Evolutionary conservation across 257 asterid genomes (phyloP), one percentile per base, ranked within the genome.

Genomic region (Gentiana macrophylla): DNA sequence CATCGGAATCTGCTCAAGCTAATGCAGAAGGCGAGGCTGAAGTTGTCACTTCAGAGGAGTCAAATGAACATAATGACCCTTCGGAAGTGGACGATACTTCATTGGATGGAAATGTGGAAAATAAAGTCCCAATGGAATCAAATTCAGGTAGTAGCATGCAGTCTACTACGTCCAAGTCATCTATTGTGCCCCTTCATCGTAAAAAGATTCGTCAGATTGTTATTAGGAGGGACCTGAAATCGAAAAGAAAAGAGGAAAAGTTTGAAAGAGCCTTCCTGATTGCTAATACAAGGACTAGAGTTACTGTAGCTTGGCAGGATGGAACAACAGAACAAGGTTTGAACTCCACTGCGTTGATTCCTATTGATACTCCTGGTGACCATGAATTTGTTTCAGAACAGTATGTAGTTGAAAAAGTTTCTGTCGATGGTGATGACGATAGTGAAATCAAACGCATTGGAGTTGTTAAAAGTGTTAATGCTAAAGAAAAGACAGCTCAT

Each of bases 371-470:
- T 71, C 99, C 97, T 4, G 99, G 97, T 38, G 97, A 93, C 76
- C 97, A 93, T 67, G 99, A 93, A 72, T 93, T 93, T 70, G 94
- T 93, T 62, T 87, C 99, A 7, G 96, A 93, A 75, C 95, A 93
- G 74, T 93, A 93, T 67, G 94, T 93, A 37, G 93, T 93, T 65
- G 97, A 86, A 80, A 93, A 86, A 69, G 94, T 94, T 50, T 77
- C 89, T 64, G 95, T 84, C 67, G 81, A 76, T 50, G 77, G 76
- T 73, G 85, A 86, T 33, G 83, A 83, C 59, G 56, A 68, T 65
- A 57, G 68, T 71, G 95, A 80, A 69, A 52, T 73, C 50, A 80
- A 87, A 70, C 97, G 94, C 53, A 83, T 86, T 62, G 99, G 99
- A 53, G 97, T 93, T 53, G 81, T 93, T 47, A 79, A 73, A 82